Evolutionary conservation across 441 rosid species (phyloP), one percentile per base, ranked within the genome.

Genomic region (Daphne laureola): DNA sequence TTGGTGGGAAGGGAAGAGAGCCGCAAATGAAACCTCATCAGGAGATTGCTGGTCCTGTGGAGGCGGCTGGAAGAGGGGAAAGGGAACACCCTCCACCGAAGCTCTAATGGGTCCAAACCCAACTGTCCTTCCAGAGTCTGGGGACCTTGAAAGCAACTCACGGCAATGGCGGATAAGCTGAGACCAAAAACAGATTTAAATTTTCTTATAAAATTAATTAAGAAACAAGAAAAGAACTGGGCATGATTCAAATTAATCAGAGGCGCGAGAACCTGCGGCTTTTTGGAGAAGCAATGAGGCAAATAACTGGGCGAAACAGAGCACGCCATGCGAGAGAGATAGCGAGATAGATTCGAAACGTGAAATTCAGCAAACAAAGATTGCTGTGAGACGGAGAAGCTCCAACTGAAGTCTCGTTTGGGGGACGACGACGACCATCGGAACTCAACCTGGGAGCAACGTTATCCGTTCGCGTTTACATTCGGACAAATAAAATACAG

Each of bases 51-150:
- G 68, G 6, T 55, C 46, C 53, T 55, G 58, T 50, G 73, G 69
- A 47, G 79, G 47, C 7, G 79, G 47, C 7, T 71, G 69, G 54
- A 74, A 65, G 38, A 74, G 57, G 49, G 79, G 76, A 44, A 68
- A 74, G 15, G 72, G 58, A 61, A 65, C 65, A 11, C 71, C 59
- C 58, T 65, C 69, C 48, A 71, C 62, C 16, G 75, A 59, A 48
- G 76, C 64, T 55, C 44, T 74, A 46, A 74, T 65, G 67, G 76
- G 76, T 68, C 49, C 41, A 31, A 31, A 31, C 8, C 9, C 38
- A 7, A 62, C 35, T 51, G 25, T 40, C 55, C 44, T 63, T 59
- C 21, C 12, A 55, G 56, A 58, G 16, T 50, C 61, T 17, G 7
- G 61, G 62, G 71, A 64, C 12, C 66, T 49, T 53, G 67, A 40